These are phyloP conservation scores for Quercus engelmannii DNA, from an alignment of 306 rosid species.

Conservation along the genomic window DNA sequence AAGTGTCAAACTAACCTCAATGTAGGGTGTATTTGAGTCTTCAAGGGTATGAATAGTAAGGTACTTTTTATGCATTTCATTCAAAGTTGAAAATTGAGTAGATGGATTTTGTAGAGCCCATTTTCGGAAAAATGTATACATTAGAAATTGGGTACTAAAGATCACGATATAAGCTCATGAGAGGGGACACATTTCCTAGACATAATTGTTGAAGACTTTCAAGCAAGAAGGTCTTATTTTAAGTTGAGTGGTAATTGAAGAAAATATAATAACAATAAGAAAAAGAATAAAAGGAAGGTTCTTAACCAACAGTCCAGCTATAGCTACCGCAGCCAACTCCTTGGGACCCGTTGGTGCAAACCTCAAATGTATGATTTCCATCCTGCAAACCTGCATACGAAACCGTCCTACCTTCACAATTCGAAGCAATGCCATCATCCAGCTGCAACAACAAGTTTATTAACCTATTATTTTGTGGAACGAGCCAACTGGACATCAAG, in stretches of 20 bases:
- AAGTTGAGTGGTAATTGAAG: neutral
- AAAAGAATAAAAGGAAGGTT: slow-evolving; percentile 23
- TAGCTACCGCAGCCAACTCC: slow-evolving; percentile 58
- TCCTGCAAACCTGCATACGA: slow-evolving; percentile 51
- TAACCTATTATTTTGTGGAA: neutral
- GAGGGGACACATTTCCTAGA: neutral
- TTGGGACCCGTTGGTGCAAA: slow-evolving; percentile 50
- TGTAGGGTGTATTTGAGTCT: neutral
- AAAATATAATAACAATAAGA: neutral
- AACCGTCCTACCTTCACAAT: slow-evolving; percentile 47
- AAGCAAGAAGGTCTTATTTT: too few species aligned
- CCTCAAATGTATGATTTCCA: slow-evolving; percentile 73
- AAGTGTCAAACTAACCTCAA: neutral
- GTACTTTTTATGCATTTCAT: neutral
- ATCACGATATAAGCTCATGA: too few species aligned
- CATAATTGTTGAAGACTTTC: neutral
- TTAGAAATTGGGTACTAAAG: neutral
- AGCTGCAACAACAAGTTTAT: slow-evolving; percentile 44
- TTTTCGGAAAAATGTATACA: neutral
- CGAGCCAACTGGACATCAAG: neutral
- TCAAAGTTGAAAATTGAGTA: neutral
- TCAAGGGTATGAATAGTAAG: neutral
- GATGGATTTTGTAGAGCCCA: neutral
- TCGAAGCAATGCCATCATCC: slow-evolving; percentile 49
- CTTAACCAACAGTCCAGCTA: slow-evolving; percentile 81